Conservation (phyloP, 345 rosid species). For the Combretum micranthum region DNA sequence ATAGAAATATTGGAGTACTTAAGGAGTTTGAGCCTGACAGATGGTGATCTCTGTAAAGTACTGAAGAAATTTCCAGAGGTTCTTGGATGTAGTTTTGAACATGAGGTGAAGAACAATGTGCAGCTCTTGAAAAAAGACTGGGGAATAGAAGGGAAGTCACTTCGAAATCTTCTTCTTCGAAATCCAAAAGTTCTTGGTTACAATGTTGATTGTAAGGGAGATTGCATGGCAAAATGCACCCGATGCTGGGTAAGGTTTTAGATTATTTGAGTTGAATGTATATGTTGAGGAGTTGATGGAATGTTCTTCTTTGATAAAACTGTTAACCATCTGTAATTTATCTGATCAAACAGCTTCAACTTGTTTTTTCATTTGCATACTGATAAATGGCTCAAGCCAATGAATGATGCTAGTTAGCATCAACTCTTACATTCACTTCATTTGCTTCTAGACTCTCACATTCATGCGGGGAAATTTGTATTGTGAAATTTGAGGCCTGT, state of each 20-base stretch:
- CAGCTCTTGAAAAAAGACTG: conserved; percentile 61
- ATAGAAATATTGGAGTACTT: conserved; percentile 50
- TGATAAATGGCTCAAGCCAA: too few relatives aligned
- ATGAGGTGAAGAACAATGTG: conserved; percentile 64
- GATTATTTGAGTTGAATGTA: not conserved
- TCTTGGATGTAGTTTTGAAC: conserved; percentile 69
- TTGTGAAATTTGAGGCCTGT: too few relatives aligned
- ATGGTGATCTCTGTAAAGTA: conserved; percentile 58
- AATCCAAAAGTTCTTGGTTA: conserved; percentile 91
- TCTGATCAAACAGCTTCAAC: too few relatives aligned
- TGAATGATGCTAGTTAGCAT: too few relatives aligned
- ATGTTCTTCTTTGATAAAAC: too few relatives aligned
- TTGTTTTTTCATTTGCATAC: too few relatives aligned
- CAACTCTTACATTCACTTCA: too few relatives aligned
- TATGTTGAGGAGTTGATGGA: too few relatives aligned
- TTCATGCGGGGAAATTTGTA: too few relatives aligned
- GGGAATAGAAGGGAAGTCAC: conserved; percentile 73
- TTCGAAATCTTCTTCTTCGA: conserved; percentile 61
- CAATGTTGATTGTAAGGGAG: conserved; percentile 90
- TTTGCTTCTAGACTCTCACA: too few relatives aligned
- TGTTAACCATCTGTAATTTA: too few relatives aligned
- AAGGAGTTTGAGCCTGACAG: conserved; percentile 51
- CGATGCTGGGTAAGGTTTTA: conserved; percentile 94
- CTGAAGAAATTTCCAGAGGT: conserved; percentile 90
- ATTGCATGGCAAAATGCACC: conserved; percentile 83